Evolutionary conservation across 2,329 filamentous ascomycete genomes (phyloP), one percentile per base, ranked within the genome.

Genomic region (Cephalotrichum gorgonifer): DNA sequence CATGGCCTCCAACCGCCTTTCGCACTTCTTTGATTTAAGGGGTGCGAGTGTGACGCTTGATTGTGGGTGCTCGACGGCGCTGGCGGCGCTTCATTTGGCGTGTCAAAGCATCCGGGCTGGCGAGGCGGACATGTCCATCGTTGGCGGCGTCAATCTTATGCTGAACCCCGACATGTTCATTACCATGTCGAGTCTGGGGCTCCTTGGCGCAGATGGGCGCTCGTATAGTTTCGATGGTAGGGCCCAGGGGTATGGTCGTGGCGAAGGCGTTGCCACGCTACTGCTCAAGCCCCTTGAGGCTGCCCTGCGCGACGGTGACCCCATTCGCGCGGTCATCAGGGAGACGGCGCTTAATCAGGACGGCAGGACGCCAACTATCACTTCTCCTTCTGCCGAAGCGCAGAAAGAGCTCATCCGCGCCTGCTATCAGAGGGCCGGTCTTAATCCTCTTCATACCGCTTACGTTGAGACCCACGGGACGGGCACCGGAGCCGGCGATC

Each of bases 211-310:
- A 26, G 61, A 66, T 2, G 61, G 64, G 15, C 53, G 54, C 7
- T 65, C 55, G 15, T 56, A 56, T 41, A 58, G 58, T n/a, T 67
- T 62, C 25, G 63, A 65, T 33, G 38, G 50, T 17, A 52, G 58
- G 0, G 63, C 58, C 1, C 60, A 68, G 53, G 69, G 74, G 2
- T 75, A 75, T 54, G 67, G 61, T 1, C 60, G 71, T 23, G 69
- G 70, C 9, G 71, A 76, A 52, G 60, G 64, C n/a, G 50, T 76
- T 45, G 33, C 48, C 27, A 15, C 42, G 33, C 6, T 57, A 3
- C 44, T 72, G 4, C 50, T 76, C 3, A 76, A 75, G 57, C 63
- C 57, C 0, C 55, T 75, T 1, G 58, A 59, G 3, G 62, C 68
- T 46, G 73, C 73, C 2, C 49, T 75, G 3, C 54, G 54, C 3